These are phyloP conservation scores for Aspergillus hancockii DNA, from an alignment of 495 filamentous ascomycete species.

Conservation along the genomic window DNA sequence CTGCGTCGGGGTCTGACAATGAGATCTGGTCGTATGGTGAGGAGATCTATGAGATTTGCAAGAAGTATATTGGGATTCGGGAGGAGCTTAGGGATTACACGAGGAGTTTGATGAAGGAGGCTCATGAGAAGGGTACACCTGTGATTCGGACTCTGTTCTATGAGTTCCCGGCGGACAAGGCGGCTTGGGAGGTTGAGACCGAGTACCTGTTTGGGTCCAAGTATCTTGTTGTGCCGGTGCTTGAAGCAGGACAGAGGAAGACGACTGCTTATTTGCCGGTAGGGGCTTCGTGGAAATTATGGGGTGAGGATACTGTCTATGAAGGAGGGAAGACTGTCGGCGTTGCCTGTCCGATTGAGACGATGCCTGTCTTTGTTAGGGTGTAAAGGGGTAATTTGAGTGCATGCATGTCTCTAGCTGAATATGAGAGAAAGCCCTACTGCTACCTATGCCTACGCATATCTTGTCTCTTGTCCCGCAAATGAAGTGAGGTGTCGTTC, in stretches of 20 bases:
- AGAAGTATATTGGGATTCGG: constrained; percentile 53
- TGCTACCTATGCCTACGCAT: too few relatives aligned
- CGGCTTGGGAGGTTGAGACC: constrained; percentile 51
- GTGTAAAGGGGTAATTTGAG: neutral
- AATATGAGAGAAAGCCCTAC: too few relatives aligned
- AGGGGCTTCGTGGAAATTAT: constrained; percentile 46
- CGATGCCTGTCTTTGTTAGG: constrained; percentile 49
- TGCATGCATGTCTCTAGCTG: too few relatives aligned
- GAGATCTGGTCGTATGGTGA: constrained; percentile 63
- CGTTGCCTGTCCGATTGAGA: constrained; percentile 49
- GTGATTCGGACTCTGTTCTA: constrained; percentile 59
- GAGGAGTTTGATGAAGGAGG: constrained; percentile 51
- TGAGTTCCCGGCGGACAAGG: constrained; percentile 52
- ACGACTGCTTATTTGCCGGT: constrained; percentile 48
- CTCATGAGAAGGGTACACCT: constrained; percentile 54
- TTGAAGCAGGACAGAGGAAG: constrained; percentile 42
- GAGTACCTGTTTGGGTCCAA: constrained; percentile 57
- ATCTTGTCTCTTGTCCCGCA: too few relatives aligned
- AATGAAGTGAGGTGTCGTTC: too few relatives aligned
- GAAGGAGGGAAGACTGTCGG: constrained; percentile 39
- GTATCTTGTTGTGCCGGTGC: constrained; percentile 55
- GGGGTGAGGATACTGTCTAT: constrained; percentile 27
- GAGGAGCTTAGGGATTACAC: constrained; percentile 55
- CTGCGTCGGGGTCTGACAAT: constrained; percentile 49
- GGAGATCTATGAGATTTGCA: constrained; percentile 55